Evolutionary conservation across 108 stramenopile species (phyloP).

Genomic region (Skeletonema costatum): DNA sequence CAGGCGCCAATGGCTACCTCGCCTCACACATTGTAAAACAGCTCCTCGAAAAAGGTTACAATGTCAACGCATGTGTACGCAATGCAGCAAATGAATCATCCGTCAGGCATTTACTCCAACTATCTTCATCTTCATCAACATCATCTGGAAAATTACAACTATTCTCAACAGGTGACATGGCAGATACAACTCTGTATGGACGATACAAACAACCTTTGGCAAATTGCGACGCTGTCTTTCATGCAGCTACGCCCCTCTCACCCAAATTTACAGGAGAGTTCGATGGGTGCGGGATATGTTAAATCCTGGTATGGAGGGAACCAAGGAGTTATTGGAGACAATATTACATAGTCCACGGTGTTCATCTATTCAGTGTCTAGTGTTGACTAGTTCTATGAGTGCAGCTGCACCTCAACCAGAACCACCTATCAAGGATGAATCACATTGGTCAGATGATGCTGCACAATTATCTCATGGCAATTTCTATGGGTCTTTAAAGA

Average conservation of each 20-base stretch:
- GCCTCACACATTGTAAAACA: conserved; percentile 64
- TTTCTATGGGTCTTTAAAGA: conserved; percentile 41
- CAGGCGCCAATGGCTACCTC: conserved; percentile 83
- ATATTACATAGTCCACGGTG: background rate
- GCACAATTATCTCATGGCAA: conserved; percentile 17
- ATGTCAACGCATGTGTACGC: conserved; percentile 42
- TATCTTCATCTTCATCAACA: conserved; percentile 2
- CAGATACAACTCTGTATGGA: conserved; percentile 1
- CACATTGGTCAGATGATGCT: conserved; percentile 32
- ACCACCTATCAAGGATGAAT: conserved; percentile 27
- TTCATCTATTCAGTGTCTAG: conserved; percentile 23
- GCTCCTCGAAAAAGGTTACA: conserved; percentile 31
- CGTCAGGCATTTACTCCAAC: conserved; percentile 19
- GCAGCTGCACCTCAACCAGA: conserved; percentile 33
- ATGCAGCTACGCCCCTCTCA: conserved; percentile 35
- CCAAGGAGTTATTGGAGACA: conserved; percentile 18
- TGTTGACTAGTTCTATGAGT: conserved; percentile 33
- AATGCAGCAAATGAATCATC: conserved; percentile 25
- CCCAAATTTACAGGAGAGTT: conserved; percentile 26
- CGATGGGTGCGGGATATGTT: conserved; percentile 37
- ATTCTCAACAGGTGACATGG: conserved; percentile 46
- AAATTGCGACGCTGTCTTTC: conserved; percentile 37
- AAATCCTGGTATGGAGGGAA: conserved; percentile 34
- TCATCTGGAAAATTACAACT: conserved; percentile 29
- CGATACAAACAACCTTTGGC: conserved; percentile 16